Conservation (phyloP, 768 basidiomycete species). For the Termitomyces bulborhizus region DNA sequence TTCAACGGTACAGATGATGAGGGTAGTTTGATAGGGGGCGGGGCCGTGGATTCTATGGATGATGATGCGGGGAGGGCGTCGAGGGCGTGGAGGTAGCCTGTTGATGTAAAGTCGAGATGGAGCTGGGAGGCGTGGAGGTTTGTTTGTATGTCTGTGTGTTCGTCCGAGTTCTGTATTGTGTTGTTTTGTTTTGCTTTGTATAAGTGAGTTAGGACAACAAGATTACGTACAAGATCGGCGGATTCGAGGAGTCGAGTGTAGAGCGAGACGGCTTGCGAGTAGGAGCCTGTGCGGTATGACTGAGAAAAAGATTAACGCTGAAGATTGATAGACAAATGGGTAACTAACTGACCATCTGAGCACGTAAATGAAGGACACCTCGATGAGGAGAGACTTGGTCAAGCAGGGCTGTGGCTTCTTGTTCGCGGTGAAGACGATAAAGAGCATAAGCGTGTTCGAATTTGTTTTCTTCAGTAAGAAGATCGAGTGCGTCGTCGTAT, state of each 20-base stretch:
- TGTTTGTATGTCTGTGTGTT: constrained; percentile 80
- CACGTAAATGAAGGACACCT: not conserved
- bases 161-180: constrained; percentile 56
- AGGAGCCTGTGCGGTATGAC: constrained; percentile 76
- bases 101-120: constrained; percentile 80
- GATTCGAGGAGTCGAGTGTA: constrained; percentile 80
- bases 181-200: too few relatives aligned
- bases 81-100: constrained; percentile 40
- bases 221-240: constrained; percentile 60
- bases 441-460: constrained; percentile 81
- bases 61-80: constrained; percentile 44
- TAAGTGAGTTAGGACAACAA: too few relatives aligned
- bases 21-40: not conserved
- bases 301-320: constrained; percentile 19
- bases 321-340: too few relatives aligned
- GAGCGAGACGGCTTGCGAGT: constrained; percentile 65
- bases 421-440: constrained; percentile 77
- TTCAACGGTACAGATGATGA: too few relatives aligned
- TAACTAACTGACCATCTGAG: not conserved
- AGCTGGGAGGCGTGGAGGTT: constrained; percentile 79
- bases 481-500: constrained; percentile 59
- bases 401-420: constrained; percentile 39
- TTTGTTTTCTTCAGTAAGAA: constrained; percentile 40
- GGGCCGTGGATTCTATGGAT: constrained; percentile 51
- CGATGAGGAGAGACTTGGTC: not conserved